A percentile compares a stretch with the other conserved stretches of the same genome.
Conservation (phyloP, 805 yeast species). For the Candida insectorum region DNA sequence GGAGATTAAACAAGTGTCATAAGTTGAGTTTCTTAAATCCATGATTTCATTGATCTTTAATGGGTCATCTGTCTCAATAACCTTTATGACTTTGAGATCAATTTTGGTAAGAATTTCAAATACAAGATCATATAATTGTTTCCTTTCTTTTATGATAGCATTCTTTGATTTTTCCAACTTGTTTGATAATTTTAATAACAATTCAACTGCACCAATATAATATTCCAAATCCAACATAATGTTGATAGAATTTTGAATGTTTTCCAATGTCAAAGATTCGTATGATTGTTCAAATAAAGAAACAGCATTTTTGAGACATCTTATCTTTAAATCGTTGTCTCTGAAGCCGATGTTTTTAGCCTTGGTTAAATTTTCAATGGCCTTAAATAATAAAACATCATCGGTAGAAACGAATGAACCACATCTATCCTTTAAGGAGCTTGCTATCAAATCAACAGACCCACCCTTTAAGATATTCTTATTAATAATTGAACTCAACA, state of each 20-base stretch:
- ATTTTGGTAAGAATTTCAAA: conserved; percentile 72
- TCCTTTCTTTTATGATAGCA: conserved; percentile 17
- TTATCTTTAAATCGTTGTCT: conserved; percentile 65
- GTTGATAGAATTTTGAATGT: conserved; percentile 73
- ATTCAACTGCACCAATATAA: conserved; percentile 82
- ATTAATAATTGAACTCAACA: conserved; percentile 84
- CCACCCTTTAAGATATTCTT: conserved; percentile 88
- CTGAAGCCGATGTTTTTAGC: conserved; percentile 73
- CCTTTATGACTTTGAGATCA: conserved; percentile 58
- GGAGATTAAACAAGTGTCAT: conserved; percentile 67
- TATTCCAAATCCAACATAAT: conserved; percentile 76
- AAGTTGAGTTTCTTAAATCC: conserved; percentile 67
- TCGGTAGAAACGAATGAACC: conserved; percentile 92
- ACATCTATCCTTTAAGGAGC: conserved; percentile 85
- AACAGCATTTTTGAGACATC: conserved; percentile 71
- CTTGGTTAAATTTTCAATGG: conserved; percentile 83
- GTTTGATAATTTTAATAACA: conserved; percentile 61
- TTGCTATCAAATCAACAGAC: conserved; percentile 85
- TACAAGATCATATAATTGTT: conserved; percentile 64
- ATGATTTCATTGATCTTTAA: conserved; percentile 47
- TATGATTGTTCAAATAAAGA: conserved; percentile 75
- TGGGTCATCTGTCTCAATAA: conserved; percentile 30
- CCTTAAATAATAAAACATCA: conserved; percentile 91
- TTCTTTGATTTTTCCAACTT: conserved; percentile 41
- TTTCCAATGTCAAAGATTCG: conserved; percentile 72